Percentiles rank a stretch among this genome's conserved stretches.
phyloP scores from a whole-genome alignment of 345 rosid genomes.

The Melaleuca quinquenervia region DNA sequence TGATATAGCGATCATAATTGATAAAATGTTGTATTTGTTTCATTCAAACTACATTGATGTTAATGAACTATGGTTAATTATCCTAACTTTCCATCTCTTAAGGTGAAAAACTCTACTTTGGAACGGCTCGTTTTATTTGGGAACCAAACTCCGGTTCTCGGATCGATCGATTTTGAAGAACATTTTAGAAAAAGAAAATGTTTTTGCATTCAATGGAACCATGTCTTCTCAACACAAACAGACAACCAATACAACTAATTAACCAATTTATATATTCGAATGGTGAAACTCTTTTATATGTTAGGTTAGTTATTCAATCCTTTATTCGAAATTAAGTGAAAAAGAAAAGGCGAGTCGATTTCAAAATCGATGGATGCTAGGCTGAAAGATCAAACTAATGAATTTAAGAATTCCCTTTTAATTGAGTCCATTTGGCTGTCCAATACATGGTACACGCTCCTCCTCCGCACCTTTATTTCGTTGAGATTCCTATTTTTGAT shows the following conservation, averaged over 20 bases:
- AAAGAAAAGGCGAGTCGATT: not conserved
- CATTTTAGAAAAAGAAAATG: not conserved
- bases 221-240: not conserved
- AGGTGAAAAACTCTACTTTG: no score
- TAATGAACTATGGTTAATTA: not conserved
- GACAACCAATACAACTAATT: not conserved
- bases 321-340: not conserved
- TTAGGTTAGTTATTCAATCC: not conserved
- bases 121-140: fast-evolving
- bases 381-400: no score
- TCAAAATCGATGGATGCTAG: no score
- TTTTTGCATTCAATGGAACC: not conserved
- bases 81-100: not conserved
- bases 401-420: no score
- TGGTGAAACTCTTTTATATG: not conserved
- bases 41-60: not conserved
- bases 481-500: no score
- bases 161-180: not conserved
- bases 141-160: not conserved
- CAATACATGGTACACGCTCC: no score
- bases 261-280: not conserved
- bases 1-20: not conserved
- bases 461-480: no score
- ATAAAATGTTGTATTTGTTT: not conserved
- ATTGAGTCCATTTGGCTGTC: no score